These are phyloP conservation scores for Castanea crenata DNA, from an alignment of 306 rosid genomes.

Conservation along the genomic window DNA sequence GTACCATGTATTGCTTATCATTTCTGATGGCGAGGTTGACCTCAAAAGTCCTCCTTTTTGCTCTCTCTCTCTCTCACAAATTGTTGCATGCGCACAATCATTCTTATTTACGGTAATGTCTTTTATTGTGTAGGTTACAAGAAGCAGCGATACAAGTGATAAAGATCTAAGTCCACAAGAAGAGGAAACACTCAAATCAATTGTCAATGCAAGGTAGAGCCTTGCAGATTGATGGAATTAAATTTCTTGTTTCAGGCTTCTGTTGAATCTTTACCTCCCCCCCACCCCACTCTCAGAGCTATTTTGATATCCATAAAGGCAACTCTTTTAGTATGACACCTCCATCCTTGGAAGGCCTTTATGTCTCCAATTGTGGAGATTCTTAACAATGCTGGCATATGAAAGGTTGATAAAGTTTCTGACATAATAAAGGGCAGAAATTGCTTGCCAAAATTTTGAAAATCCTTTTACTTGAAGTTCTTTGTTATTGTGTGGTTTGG, in stretches of 20 bases:
- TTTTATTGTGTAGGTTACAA: slow-evolving; percentile 56
- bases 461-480: not conserved
- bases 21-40: no score
- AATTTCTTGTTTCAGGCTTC: not conserved
- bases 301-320: not conserved
- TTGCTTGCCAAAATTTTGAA: not conserved
- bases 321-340: not conserved
- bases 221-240: not conserved
- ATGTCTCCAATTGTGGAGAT: not conserved
- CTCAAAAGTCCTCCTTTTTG: no score
- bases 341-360: not conserved
- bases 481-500: no score
- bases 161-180: slow-evolving; percentile 76
- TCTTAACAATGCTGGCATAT: not conserved
- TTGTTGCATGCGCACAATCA: not conserved
- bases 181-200: slow-evolving; percentile 64
- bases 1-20: no score
- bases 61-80: not conserved
- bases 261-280: not conserved
- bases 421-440: not conserved
- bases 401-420: not conserved
- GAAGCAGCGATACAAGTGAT: slow-evolving; percentile 37
- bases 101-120: slow-evolving; percentile 8
- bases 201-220: slow-evolving; percentile 71
- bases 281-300: not conserved